Percentiles rank a stretch among this genome's conserved stretches.
phyloP scores from a whole-genome alignment of 768 basidiomycete genomes.

The Tylopilus cervinicoccineus region DNA sequence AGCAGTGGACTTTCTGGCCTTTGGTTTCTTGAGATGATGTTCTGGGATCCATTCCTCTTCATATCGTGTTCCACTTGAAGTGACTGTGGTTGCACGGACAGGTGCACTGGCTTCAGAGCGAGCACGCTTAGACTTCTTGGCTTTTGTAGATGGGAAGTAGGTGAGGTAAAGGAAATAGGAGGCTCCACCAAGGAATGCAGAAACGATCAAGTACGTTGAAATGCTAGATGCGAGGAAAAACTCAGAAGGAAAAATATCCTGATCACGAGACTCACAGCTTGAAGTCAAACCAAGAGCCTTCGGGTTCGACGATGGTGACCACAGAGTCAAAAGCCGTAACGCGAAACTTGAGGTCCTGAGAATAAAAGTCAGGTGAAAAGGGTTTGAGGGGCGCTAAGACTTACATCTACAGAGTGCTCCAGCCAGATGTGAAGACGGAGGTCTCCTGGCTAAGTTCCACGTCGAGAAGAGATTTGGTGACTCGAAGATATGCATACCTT shows the following conservation, averaged over 20 bases:
- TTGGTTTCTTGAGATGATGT: conserved; percentile 73
- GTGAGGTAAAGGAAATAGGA: conserved; percentile 63
- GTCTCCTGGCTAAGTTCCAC: conserved; percentile 59
- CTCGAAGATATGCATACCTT: conserved; percentile 40
- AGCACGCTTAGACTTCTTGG: conserved; percentile 45
- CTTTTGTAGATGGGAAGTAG: conserved; percentile 60
- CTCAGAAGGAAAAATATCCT: conserved; percentile 1
- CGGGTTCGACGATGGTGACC: conserved; percentile 77
- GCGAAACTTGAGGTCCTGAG: conserved; percentile 55
- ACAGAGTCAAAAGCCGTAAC: conserved; percentile 70
- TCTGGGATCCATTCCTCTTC: conserved; percentile 94
- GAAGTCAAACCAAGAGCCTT: conserved; percentile 70
- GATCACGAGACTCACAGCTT: conserved; percentile 59
- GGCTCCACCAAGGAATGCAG: conserved; percentile 57
- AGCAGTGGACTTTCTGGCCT: conserved; percentile 44
- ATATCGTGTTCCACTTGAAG: conserved; percentile 60
- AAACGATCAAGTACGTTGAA: conserved; percentile 68
- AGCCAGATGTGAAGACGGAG: conserved; percentile 71
- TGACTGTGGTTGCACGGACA: conserved; percentile 55
- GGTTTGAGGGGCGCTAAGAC: conserved; percentile 13
- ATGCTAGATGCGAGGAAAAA: conserved; percentile 34
- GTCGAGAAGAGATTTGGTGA: not conserved
- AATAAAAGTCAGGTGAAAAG: not conserved
- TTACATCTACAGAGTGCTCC: conserved; percentile 63
- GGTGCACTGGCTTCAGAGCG: conserved; percentile 48